A percentile compares a stretch with the other conserved stretches of the same genome.
Evolutionary conservation across 495 filamentous ascomycete species (phyloP).

Genomic region (Xylaria grammica): DNA sequence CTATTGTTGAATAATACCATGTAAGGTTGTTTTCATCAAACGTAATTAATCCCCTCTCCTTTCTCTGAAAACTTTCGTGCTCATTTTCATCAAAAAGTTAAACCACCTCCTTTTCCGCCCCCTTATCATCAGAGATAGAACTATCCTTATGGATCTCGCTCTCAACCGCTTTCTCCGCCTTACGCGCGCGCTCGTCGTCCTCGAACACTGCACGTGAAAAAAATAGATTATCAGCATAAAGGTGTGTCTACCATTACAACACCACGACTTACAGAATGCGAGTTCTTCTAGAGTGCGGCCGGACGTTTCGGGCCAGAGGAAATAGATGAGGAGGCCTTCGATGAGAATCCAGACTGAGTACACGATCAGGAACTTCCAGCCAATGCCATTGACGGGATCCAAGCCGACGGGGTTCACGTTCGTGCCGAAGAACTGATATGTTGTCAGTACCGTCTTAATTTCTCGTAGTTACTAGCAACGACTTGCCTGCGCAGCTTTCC

Average conservation of each 20-base stretch:
- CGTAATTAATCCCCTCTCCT: too few species aligned
- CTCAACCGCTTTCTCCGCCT: conserved; percentile 53
- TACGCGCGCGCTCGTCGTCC: conserved; percentile 51
- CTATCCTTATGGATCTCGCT: conserved; percentile 46
- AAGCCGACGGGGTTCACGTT: conserved; percentile 71
- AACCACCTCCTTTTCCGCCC: neutral
- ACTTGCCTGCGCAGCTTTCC: conserved; percentile 47
- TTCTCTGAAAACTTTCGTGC: too few species aligned
- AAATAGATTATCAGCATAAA: conserved; percentile 18
- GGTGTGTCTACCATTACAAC: conserved; percentile 1
- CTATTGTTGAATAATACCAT: too few species aligned
- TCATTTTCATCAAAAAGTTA: too few species aligned
- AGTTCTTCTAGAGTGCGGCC: conserved; percentile 65
- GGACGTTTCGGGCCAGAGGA: conserved; percentile 65
- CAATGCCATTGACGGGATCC: conserved; percentile 47
- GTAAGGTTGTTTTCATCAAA: too few species aligned
- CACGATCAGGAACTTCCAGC: conserved; percentile 67
- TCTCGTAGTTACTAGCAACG: neutral
- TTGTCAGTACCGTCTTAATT: neutral
- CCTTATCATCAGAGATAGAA: conserved; percentile 17
- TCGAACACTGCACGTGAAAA: conserved; percentile 57
- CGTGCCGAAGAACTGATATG: conserved; percentile 58
- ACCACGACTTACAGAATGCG: conserved; percentile 54
- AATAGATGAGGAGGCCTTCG: conserved; percentile 59
- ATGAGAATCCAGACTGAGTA: conserved; percentile 65